Evolutionary conservation across 2,329 filamentous ascomycete species (phyloP).

Genomic region (Aspergillus udagawae): DNA sequence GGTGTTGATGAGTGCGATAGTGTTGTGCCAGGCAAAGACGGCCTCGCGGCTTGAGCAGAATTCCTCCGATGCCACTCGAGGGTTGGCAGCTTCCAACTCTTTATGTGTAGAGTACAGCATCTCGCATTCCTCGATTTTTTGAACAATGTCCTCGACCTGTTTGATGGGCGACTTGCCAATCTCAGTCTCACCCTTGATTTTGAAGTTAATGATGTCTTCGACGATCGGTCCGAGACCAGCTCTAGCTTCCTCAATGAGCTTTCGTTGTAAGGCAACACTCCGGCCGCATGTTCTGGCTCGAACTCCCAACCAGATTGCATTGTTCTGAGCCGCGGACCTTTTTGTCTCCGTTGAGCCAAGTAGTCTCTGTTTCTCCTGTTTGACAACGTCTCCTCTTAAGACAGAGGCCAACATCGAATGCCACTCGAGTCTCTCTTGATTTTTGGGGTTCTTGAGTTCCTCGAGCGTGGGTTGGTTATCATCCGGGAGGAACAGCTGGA

Average conservation of each 20-base stretch:
- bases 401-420: slow-evolving; percentile 97
- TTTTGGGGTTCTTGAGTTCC: slow-evolving; percentile 81
- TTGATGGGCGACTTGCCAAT: slow-evolving; percentile 82
- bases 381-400: slow-evolving; percentile 91
- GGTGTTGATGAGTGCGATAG: slow-evolving; percentile 91
- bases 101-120: slow-evolving; percentile 76
- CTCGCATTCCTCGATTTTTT: slow-evolving; percentile 86
- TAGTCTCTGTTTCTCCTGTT: slow-evolving; percentile 94
- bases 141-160: slow-evolving; percentile 85
- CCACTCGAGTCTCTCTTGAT: slow-evolving; percentile 91
- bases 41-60: slow-evolving; percentile 83
- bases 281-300: slow-evolving; percentile 80
- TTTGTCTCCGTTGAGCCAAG: slow-evolving; percentile 77
- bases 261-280: slow-evolving; percentile 76
- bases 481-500: slow-evolving; percentile 87
- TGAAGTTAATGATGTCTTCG: slow-evolving; percentile 86
- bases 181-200: slow-evolving; percentile 89
- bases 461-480: slow-evolving; percentile 84
- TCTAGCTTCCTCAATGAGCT: slow-evolving; percentile 82
- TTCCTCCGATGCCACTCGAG: slow-evolving; percentile 67
- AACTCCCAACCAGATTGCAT: slow-evolving; percentile 83
- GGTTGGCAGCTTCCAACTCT: slow-evolving; percentile 70
- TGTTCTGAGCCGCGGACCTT: slow-evolving; percentile 62
- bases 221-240: slow-evolving; percentile 68
- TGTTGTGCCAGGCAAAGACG: slow-evolving; percentile 95